These are phyloP conservation scores for Ophiostoma perfectum DNA, from an alignment of 2,329 filamentous ascomycete genomes.

Conservation along the genomic window DNA sequence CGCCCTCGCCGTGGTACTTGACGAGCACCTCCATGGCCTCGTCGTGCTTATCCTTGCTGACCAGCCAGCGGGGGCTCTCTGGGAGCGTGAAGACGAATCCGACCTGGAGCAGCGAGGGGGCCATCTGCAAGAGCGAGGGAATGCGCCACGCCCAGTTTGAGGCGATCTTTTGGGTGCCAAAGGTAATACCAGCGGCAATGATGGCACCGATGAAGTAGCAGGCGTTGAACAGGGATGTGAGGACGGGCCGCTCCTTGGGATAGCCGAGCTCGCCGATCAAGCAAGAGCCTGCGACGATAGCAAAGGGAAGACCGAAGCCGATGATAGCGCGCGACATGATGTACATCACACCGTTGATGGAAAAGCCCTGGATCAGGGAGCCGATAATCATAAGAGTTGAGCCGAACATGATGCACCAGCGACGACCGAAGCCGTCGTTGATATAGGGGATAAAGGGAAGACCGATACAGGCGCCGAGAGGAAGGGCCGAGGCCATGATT, in stretches of 20 bases:
- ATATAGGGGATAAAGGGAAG: conserved; percentile 48
- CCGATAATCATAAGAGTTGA: conserved; percentile 49
- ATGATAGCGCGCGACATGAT: conserved; percentile 54
- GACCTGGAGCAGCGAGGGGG: conserved; percentile 36
- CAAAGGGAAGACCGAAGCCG: conserved; percentile 57
- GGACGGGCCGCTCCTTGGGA: conserved; percentile 54
- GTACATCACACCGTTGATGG: conserved; percentile 49
- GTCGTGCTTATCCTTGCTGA: conserved; percentile 29
- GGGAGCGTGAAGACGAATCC: conserved; percentile 36
- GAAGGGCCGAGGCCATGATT: conserved; percentile 48
- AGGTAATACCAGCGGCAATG: conserved; percentile 44
- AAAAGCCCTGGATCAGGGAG: conserved; percentile 47
- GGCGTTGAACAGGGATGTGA: conserved; percentile 55
- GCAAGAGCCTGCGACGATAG: conserved; percentile 53
- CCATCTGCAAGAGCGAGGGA: conserved; percentile 39
- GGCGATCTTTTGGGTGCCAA: conserved; percentile 40
- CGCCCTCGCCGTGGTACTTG: conserved; percentile 44
- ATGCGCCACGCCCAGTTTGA: conserved; percentile 39
- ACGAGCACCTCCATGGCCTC: conserved; percentile 29
- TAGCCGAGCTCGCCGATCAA: conserved; percentile 57
- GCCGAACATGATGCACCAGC: conserved; percentile 49
- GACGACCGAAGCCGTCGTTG: conserved; percentile 46
- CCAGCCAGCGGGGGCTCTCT: conserved; percentile 30
- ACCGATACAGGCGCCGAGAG: conserved; percentile 46
- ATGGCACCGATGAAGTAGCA: conserved; percentile 50